phyloP scores from a whole-genome alignment of 352 stramenopile genomes.

The Plasmopara viticola region DNA sequence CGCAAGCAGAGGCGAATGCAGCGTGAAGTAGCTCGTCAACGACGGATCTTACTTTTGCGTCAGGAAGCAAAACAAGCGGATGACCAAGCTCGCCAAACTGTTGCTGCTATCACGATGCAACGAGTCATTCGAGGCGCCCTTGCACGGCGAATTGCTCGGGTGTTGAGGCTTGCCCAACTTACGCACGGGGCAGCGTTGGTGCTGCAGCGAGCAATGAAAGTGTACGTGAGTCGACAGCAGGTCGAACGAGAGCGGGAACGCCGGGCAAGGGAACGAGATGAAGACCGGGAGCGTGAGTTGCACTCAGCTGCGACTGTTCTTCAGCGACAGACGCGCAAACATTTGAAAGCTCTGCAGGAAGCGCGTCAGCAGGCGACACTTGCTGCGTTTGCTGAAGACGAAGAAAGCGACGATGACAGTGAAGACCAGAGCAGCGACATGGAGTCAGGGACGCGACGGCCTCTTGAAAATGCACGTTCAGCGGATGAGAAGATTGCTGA shows the following conservation, averaged over 20 bases:
- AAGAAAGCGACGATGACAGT: slow-evolving; percentile 13
- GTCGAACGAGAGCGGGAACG: slow-evolving; percentile 15
- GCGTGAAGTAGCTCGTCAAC: slow-evolving; percentile 37
- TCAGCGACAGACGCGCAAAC: slow-evolving; percentile 41
- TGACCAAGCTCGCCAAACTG: slow-evolving; percentile 32
- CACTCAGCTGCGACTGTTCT: slow-evolving; percentile 36
- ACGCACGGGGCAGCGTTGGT: slow-evolving; percentile 25
- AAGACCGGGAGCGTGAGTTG: slow-evolving; percentile 23
- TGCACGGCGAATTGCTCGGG: slow-evolving; percentile 11
- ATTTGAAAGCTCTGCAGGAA: slow-evolving; percentile 16
- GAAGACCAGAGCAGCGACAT: slow-evolving; percentile 4
- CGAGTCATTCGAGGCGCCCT: slow-evolving; percentile 31
- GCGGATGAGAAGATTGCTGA: slow-evolving; percentile 11
- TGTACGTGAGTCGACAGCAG: slow-evolving; percentile 23
- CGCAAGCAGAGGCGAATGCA: slow-evolving; percentile 33
- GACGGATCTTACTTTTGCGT: slow-evolving; percentile 38
- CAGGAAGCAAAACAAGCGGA: slow-evolving; percentile 43
- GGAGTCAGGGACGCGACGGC: background rate
- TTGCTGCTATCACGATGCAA: slow-evolving; percentile 39
- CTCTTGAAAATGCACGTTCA: background rate
- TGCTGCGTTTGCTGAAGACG: slow-evolving; percentile 14
- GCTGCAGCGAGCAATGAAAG: slow-evolving; percentile 32
- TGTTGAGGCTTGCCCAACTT: slow-evolving; percentile 9
- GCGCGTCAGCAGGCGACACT: slow-evolving; percentile 11
- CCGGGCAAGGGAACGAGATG: slow-evolving; percentile 20